phyloP scores from a whole-genome alignment of 164 flowering plant species.

The Vitis cinerea region DNA sequence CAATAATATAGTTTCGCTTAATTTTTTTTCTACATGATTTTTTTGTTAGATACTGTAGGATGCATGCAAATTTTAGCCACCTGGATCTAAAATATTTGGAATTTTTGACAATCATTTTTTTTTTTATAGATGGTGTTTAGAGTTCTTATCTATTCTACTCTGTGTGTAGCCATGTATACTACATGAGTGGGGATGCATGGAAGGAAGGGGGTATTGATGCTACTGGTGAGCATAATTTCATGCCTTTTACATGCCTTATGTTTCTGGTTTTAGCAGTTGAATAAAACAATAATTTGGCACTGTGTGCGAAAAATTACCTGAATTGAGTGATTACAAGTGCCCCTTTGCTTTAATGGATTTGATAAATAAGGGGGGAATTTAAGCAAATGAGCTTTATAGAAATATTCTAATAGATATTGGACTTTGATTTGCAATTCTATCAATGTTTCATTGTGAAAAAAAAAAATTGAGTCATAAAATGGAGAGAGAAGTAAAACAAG shows the following conservation, averaged over 20 bases:
- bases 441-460: no score
- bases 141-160: slow-evolving; percentile 16
- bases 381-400: no score
- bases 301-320: no score
- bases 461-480: no score
- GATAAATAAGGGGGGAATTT: no score
- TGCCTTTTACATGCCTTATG: slow-evolving; percentile 10
- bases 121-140: not conserved
- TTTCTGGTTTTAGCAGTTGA: not conserved
- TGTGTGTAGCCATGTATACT: slow-evolving; percentile 85
- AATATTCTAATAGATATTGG: no score
- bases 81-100: not conserved
- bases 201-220: slow-evolving; percentile 99
- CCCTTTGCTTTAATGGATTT: no score
- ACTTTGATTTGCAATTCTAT: no score
- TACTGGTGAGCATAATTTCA: slow-evolving; percentile 61
- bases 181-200: slow-evolving; percentile 99
- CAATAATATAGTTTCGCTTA: not conserved
- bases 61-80: not conserved
- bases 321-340: no score
- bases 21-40: not conserved
- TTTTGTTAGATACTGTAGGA: not conserved
- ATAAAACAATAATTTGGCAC: not conserved
- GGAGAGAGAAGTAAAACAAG: no score
- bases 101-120: not conserved